A percentile compares a stretch with the other conserved stretches of the same genome.
phyloP scores from a whole-genome alignment of 73 alveolate species.

The Paramecium pentaurelia region DNA sequence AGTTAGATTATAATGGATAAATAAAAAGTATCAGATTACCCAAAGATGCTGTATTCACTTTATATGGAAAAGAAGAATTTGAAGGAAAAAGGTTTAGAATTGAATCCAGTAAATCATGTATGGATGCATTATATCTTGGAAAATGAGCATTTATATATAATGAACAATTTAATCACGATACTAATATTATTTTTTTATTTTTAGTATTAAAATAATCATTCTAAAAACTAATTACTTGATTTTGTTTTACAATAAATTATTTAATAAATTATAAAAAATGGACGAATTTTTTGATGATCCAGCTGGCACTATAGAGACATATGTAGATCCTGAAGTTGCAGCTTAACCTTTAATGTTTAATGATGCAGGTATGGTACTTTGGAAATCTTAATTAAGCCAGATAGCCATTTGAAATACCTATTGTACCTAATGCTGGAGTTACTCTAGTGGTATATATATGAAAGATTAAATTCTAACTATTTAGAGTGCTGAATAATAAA shows the following conservation, averaged over 20 bases:
- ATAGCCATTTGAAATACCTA: neutral
- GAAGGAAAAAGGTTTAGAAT: neutral
- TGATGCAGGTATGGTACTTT: neutral
- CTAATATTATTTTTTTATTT: neutral
- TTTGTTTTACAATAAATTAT: neutral
- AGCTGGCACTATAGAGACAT: neutral
- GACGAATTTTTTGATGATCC: neutral
- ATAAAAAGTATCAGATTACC: conserved; percentile 28
- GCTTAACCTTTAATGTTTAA: neutral
- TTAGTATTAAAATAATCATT: neutral
- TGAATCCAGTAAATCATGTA: neutral
- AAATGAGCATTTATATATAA: neutral
- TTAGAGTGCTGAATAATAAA: conserved; percentile 18
- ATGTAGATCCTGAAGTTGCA: neutral
- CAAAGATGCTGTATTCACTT: conserved; percentile 25
- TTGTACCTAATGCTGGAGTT: neutral
- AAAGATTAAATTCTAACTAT: neutral
- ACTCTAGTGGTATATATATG: neutral
- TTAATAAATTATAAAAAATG: neutral
- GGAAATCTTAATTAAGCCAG: neutral
- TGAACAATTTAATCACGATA: neutral
- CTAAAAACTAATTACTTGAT: neutral
- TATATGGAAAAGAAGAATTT: neutral
- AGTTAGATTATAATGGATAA: neutral
- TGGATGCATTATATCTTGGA: conserved; percentile 20